Conservation (phyloP, 2,329 filamentous ascomycete genomes). For the Leptographium wingfieldii region DNA sequence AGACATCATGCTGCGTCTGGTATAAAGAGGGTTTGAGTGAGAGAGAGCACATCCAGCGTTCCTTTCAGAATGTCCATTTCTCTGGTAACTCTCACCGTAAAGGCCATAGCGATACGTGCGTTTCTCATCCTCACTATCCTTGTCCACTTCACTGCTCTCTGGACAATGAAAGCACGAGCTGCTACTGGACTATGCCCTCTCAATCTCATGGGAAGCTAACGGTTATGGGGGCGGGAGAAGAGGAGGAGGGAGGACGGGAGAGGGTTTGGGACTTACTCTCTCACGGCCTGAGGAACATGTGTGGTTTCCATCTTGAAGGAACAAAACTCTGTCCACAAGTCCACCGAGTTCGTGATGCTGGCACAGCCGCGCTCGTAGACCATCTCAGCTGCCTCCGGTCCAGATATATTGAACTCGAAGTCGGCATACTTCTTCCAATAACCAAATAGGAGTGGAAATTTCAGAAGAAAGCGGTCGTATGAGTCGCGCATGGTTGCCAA, state of each 20-base stretch:
- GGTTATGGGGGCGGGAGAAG: slow-evolving; percentile 27
- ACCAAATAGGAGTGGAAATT: slow-evolving; percentile 90
- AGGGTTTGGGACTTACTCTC: slow-evolving; percentile 76
- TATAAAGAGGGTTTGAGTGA: slow-evolving; percentile 32
- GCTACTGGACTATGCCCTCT: background rate
- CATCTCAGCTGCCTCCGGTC: slow-evolving; percentile 95
- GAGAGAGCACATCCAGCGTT: slow-evolving; percentile 46
- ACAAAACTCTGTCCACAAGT: slow-evolving; percentile 96
- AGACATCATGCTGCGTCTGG: background rate
- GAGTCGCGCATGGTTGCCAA: slow-evolving; percentile 76
- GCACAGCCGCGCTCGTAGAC: slow-evolving; percentile 92
- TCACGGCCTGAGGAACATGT: slow-evolving; percentile 85
- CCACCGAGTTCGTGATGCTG: slow-evolving; percentile 84
- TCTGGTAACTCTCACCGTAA: slow-evolving; percentile 53
- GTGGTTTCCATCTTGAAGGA: slow-evolving; percentile 96
- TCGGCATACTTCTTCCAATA: slow-evolving; percentile 99
- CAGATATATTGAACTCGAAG: slow-evolving; percentile 90
- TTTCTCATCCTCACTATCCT: background rate
- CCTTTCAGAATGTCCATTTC: slow-evolving; percentile 29
- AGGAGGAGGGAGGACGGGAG: background rate
- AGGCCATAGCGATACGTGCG: slow-evolving; percentile 3
- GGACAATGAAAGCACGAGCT: background rate
- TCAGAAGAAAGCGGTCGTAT: slow-evolving; percentile 86
- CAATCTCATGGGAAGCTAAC: background rate
- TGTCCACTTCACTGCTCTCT: background rate